A percentile compares a stretch with the other conserved stretches of the same genome.
Evolutionary conservation across 352 stramenopile species (phyloP).

Genomic region (Phytopythium oedochilum): DNA sequence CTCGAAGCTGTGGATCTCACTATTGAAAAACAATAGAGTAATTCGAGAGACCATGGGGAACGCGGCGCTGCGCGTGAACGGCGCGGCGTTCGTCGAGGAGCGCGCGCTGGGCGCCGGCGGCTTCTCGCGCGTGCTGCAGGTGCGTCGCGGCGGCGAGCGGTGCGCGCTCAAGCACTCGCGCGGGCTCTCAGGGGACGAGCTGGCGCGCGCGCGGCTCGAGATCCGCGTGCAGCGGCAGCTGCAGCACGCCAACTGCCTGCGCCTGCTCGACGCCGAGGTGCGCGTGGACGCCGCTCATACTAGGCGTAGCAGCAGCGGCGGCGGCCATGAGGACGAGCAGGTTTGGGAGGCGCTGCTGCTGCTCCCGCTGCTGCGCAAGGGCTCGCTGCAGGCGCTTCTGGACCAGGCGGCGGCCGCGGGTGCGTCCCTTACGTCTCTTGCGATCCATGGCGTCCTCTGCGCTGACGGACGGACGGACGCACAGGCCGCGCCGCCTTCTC

Average conservation of each 20-base stretch:
- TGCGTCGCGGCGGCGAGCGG: slow-evolving; percentile 24
- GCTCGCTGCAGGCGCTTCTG: slow-evolving; percentile 55
- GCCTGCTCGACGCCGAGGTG: slow-evolving; percentile 50
- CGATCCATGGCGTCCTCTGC: no score
- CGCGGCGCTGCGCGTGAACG: slow-evolving; percentile 50
- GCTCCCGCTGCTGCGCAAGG: slow-evolving; percentile 42
- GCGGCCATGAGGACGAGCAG: not conserved
- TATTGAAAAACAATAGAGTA: no score
- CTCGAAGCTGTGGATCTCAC: no score
- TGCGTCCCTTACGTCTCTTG: no score
- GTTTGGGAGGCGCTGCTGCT: slow-evolving; percentile 48
- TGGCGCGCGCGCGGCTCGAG: slow-evolving; percentile 61
- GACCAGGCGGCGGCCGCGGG: slow-evolving; percentile 16
- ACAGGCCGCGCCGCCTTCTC: slow-evolving; percentile 30
- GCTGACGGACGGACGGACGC: no score
- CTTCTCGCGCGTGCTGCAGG: slow-evolving; percentile 64
- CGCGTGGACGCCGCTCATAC: slow-evolving; percentile 23
- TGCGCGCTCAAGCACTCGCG: slow-evolving; percentile 70
- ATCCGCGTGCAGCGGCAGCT: slow-evolving; percentile 63
- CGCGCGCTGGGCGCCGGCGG: slow-evolving; percentile 58
- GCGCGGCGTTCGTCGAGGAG: slow-evolving; percentile 42
- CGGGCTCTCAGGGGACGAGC: slow-evolving; percentile 40
- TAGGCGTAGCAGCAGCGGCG: no score
- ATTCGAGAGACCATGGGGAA: slow-evolving; percentile 79
- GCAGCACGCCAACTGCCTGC: slow-evolving; percentile 46